phyloP scores from a whole-genome alignment of 192 early-diverging fungal genomes.

The Linnemannia hyalina region DNA sequence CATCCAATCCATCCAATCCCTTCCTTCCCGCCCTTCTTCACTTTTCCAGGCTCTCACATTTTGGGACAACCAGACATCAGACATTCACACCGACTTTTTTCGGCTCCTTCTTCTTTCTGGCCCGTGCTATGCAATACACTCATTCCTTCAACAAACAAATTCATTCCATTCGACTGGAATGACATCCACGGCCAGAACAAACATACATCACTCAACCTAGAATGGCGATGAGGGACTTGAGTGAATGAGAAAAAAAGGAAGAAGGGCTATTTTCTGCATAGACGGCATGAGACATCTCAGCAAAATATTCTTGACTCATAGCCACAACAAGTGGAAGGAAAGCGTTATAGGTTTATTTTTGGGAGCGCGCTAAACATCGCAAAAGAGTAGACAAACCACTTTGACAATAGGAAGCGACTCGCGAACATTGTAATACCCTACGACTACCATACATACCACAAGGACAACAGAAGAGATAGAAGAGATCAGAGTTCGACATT shows the following conservation, averaged over 20 bases:
- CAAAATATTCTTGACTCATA: background rate
- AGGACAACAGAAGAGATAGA: background rate
- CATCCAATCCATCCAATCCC: background rate
- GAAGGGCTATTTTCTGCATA: background rate
- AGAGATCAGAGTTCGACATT: background rate
- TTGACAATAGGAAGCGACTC: background rate
- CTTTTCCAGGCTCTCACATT: background rate
- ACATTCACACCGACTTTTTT: too few relatives aligned
- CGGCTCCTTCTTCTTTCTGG: background rate
- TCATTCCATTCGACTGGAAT: background rate
- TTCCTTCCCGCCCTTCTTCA: background rate
- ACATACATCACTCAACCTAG: background rate
- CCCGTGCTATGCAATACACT: background rate
- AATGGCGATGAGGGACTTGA: background rate
- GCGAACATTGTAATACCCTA: background rate
- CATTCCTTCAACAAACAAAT: too few relatives aligned
- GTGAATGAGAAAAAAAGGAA: background rate
- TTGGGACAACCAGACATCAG: background rate
- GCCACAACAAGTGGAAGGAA: background rate
- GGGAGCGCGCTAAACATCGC: too few relatives aligned
- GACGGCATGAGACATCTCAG: background rate
- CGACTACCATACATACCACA: background rate
- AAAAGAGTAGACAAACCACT: too few relatives aligned
- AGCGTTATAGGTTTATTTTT: too few relatives aligned
- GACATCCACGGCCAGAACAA: background rate